phyloP scores from a whole-genome alignment of 2,329 filamentous ascomycete species.

The Neofusicoccum sp. region DNA sequence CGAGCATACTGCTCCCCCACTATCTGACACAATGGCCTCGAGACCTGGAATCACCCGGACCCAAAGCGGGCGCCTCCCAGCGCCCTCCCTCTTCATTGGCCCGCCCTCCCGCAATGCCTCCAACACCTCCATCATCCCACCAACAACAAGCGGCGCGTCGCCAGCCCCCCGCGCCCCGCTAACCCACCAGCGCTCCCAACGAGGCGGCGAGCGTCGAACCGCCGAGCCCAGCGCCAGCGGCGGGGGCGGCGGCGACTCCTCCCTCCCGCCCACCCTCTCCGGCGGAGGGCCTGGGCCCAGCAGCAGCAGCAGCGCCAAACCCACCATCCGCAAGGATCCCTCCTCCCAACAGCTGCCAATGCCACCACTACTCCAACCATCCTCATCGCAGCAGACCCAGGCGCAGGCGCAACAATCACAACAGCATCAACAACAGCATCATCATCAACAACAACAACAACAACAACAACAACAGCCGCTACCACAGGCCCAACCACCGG shows the following conservation, averaged over 20 bases:
- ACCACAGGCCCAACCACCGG: slow-evolving; percentile 22
- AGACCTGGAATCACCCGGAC: slow-evolving; percentile 3
- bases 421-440: slow-evolving; percentile 2
- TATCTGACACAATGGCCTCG: not conserved
- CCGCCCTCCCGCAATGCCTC: slow-evolving; percentile 73
- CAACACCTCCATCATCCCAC: slow-evolving; percentile 45
- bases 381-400: not conserved
- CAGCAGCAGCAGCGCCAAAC: not conserved
- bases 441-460: slow-evolving; percentile 16
- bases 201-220: slow-evolving; percentile 19
- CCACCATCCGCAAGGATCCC: not conserved
- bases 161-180: slow-evolving; percentile 24
- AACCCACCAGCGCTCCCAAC: slow-evolving; percentile 38
- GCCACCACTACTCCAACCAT: too few species aligned
- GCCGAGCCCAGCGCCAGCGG: slow-evolving; percentile 29
- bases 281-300: too few species aligned
- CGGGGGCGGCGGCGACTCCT: slow-evolving; percentile 23
- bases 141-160: slow-evolving; percentile 30
- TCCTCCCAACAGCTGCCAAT: too few species aligned
- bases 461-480: not conserved
- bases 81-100: slow-evolving; percentile 76
- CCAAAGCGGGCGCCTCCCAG: slow-evolving; percentile 53
- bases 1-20: too few species aligned
- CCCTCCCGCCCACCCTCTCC: not conserved
- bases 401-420: not conserved